These are phyloP conservation scores for Orobanche coerulescens DNA, from an alignment of 257 asterid genomes.

Conservation along the genomic window DNA sequence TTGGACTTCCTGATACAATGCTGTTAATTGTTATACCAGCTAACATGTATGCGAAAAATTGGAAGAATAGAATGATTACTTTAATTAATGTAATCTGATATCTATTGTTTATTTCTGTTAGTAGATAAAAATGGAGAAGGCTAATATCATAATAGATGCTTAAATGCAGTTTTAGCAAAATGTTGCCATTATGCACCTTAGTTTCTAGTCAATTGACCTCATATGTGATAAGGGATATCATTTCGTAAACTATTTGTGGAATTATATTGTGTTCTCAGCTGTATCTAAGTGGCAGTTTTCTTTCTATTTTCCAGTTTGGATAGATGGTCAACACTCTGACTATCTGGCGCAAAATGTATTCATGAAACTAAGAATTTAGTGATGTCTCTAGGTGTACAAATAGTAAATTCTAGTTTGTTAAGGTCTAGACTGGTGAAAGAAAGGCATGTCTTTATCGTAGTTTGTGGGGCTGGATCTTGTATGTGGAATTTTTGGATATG, in stretches of 20 bases:
- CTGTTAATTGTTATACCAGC: background rate
- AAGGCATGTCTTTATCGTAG: conserved; percentile 3
- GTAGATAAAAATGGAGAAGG: background rate
- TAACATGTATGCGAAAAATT: background rate
- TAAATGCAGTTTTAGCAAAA: background rate
- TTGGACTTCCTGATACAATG: conserved; percentile 2
- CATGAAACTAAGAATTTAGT: background rate
- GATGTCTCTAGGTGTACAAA: background rate
- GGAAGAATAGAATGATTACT: background rate
- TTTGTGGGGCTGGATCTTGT: conserved; percentile 3
- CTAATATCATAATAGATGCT: conserved; percentile 3
- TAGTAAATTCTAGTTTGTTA: conserved; percentile 6
- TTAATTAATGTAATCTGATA: background rate
- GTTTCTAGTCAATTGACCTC: background rate
- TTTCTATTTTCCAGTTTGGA: background rate
- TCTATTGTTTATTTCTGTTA: background rate
- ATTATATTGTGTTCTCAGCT: background rate
- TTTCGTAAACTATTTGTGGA: background rate
- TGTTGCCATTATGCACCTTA: conserved; percentile 9
- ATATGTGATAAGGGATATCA: background rate
- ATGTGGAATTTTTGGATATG: background rate
- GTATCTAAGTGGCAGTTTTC: background rate
- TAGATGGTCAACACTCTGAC: background rate
- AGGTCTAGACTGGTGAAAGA: conserved; percentile 11
- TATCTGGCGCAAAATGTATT: background rate